phyloP scores from a whole-genome alignment of 2,329 filamentous ascomycete species.

The Fusarium sp. region DNA sequence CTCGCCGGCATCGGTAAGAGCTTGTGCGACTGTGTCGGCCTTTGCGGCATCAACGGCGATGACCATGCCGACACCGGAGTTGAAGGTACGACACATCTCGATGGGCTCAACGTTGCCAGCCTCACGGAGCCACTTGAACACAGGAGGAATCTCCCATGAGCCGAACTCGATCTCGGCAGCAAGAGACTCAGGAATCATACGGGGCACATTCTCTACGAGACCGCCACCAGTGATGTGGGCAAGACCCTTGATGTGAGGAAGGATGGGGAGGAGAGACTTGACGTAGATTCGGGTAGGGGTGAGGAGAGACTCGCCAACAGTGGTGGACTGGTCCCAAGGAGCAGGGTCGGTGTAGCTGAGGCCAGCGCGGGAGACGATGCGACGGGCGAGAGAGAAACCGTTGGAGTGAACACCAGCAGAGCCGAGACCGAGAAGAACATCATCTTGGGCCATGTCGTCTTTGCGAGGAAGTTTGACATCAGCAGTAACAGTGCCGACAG shows the following conservation, averaged over 20 bases:
- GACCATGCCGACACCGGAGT: constrained; percentile 95
- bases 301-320: constrained; percentile 81
- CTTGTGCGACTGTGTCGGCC: constrained; percentile 67
- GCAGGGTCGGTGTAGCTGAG: constrained; percentile 77
- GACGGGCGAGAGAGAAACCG: constrained; percentile 95
- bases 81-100: constrained; percentile 95
- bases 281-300: constrained; percentile 96
- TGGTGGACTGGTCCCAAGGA: constrained; percentile 76
- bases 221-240: constrained; percentile 98
- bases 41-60: constrained; percentile 77
- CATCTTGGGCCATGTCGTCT: constrained; percentile 80
- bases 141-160: constrained; percentile 78
- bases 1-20: constrained; percentile 73
- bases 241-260: constrained; percentile 84
- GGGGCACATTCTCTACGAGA: constrained; percentile 91
- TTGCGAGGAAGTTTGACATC: constrained; percentile 79
- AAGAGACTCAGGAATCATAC: constrained; percentile 85
- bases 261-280: constrained; percentile 76
- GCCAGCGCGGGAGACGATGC: constrained; percentile 80
- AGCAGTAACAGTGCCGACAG: constrained; percentile 82
- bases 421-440: constrained; percentile 85
- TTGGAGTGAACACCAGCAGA: constrained; percentile 95
- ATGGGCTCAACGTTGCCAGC: constrained; percentile 74
- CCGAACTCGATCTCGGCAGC: constrained; percentile 83
- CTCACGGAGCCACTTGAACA: constrained; percentile 88